These are phyloP conservation scores for Phytophthora crassamura DNA, from an alignment of 352 stramenopile genomes.

Conservation along the genomic window DNA sequence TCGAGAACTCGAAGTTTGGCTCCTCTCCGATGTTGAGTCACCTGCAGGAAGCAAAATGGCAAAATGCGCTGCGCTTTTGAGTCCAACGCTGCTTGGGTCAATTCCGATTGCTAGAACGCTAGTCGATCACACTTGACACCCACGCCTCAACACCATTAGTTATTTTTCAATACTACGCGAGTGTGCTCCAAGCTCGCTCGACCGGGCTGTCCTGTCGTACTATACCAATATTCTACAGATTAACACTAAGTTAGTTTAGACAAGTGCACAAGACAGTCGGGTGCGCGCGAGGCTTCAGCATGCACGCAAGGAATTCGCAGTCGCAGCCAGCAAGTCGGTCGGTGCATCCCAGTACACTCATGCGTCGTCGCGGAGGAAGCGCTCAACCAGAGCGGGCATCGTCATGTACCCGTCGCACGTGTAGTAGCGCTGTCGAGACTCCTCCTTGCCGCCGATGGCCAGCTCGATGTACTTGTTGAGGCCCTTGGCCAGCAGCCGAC, in stretches of 20 bases:
- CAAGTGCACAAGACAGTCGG: conserved; percentile 3
- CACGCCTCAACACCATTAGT: neutral
- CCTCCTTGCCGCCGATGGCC: conserved; percentile 32
- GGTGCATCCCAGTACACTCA: conserved; percentile 7
- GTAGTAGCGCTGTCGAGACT: conserved; percentile 26
- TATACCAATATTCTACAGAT: conserved; percentile 29
- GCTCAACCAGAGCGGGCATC: conserved; percentile 40
- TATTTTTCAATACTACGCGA: conserved; percentile 9
- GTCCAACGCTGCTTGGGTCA: too few relatives aligned
- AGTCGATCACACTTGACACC: neutral
- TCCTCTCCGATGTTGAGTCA: too few relatives aligned
- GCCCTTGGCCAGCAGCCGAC: conserved; percentile 38
- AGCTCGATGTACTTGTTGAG: conserved; percentile 44
- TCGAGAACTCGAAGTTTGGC: too few relatives aligned
- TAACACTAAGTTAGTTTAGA: conserved; percentile 23
- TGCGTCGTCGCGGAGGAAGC: conserved; percentile 40
- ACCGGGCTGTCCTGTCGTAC: conserved; percentile 12
- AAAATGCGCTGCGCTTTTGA: too few relatives aligned
- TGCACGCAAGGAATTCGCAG: conserved; percentile 7
- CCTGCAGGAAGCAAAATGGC: too few relatives aligned
- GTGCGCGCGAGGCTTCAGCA: neutral
- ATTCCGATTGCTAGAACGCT: neutral
- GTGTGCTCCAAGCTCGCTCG: neutral
- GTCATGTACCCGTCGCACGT: conserved; percentile 38
- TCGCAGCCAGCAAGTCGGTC: neutral